Evolutionary conservation across 208 protist species (phyloP), one percentile per base, ranked within the genome.

Genomic region (Trypanosoma grayi): DNA sequence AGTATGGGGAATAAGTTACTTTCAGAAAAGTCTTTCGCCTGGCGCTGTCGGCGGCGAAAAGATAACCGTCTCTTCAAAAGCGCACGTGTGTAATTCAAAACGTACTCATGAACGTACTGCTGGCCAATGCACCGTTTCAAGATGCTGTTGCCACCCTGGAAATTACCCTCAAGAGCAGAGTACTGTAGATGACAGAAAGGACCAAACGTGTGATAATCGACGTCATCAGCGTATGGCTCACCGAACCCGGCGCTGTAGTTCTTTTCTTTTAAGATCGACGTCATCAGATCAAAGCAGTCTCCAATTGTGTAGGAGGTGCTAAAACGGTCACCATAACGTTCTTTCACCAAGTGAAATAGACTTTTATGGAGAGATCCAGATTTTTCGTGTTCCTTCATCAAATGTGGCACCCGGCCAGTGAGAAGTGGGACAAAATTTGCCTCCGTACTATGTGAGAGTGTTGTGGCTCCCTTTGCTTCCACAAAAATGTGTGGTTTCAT

Each of bases 101-200:
- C 18, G 55, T 87, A 73, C 40, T 91, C 63, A 51, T 80, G 68
- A 11, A 91, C 80, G 55, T 75, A 46, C 13, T 69, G 44, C 14
- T 67, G 57, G 24, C 65, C 80, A 30, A 91, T 81, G 57, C 80
- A 91, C 16, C 84, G 77, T 18, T 57, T 47, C 4, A 72, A 37
- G 30, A 91, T 87, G 61, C 84, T 87, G 70, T 81, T 85, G 9
- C 74, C 66, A 13, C 84, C 79, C 27, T 74, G 46, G 28, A 79
- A 83, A 58, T 87, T 87, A 30, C 77, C 60, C 24, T 68, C 53
- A 10, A 61, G 37, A 6, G 63, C 70, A 6, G 66, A 67, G 54
- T 85, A 91, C 27, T 85, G 67, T 0, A 69, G 22, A 54, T 91
- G 73, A 53, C 80, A 91, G n/a, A 85, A 73, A 6, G 84, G 80